A percentile compares a stretch with the other conserved stretches of the same genome.
Conservation (phyloP, 2,329 filamentous ascomycete genomes). For the Colletotrichum karsti region DNA sequence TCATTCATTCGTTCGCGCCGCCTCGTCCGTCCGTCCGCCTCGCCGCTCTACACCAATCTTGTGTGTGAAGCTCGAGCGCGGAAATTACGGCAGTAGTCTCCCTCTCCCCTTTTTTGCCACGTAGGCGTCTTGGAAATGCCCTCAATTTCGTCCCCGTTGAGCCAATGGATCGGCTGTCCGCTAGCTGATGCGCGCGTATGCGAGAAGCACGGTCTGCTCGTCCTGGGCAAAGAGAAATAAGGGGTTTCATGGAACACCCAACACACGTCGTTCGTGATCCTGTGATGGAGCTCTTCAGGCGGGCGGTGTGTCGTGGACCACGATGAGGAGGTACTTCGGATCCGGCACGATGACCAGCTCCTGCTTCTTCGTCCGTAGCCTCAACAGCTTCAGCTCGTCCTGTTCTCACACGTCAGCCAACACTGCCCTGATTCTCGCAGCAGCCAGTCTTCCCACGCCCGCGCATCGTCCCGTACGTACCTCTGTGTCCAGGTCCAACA, state of each 20-base stretch:
- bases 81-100: not conserved
- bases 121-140: not conserved
- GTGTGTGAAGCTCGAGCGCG: not conserved
- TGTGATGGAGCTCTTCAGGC: constrained; percentile 51
- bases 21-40: not conserved
- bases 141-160: not conserved
- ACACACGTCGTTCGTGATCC: not conserved
- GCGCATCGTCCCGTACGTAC: too few relatives aligned
- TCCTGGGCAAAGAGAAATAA: not conserved
- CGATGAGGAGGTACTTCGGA: constrained; percentile 79
- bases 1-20: constrained; percentile 17
- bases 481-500: constrained; percentile 78
- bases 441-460: too few relatives aligned
- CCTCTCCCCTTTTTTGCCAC: not conserved
- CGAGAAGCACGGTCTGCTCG: not conserved
- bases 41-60: not conserved
- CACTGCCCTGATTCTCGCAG: not conserved
- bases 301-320: constrained; percentile 82
- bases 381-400: constrained; percentile 80
- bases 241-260: not conserved
- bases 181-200: not conserved
- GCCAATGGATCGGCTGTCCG: not conserved
- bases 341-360: constrained; percentile 87
- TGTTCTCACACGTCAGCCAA: constrained; percentile 37
- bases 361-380: constrained; percentile 84